Base-by-base conservation (phyloP, 1,284 basidiomycete genomes). In the Vanrija humicola region DNA sequence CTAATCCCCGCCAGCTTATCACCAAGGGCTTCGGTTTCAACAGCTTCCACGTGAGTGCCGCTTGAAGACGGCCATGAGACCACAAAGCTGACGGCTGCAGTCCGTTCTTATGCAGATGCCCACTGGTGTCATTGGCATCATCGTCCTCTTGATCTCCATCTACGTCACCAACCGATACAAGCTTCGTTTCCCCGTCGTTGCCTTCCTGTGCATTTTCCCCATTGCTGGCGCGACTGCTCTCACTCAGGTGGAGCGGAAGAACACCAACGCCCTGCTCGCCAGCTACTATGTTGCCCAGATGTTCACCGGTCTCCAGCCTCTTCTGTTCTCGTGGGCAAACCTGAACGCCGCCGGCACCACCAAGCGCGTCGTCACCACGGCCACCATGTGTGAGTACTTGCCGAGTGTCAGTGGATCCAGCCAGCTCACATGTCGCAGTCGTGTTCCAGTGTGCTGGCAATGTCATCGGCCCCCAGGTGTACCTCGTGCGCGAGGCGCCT, bases 121-220 rank as follows among this genome's bases (percentile, higher is more conserved):
- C 2, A 82, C 81, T 55, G 72, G 75, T 28, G 78, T 73, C n/a
- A 70, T 82, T 49, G 79, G 80, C 62, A 77, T 83, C 46, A 62
- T 78, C 55, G 44, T 77, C 28, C 78, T 78, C 43, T 64, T 82
- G 21, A 43, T 69, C 39, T 64, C 75, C 6, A 81, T 79, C 38
- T 77, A 62, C 43, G 64, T 82, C 38, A 79, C 80, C 23, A 80
- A 78, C 59, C 73, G 72, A 52, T 76, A 79, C 62, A 81, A 81
- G 66, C 69, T 81, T 29, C 79, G 81, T 56, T 82, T 77, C 74
- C 80, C 81, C 15, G 79, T 82, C 25, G 62, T 82, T 29, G 78
- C 82, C n/a, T 54, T 64, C 46, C 29, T 68, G 40, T 46, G 45
- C 39, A 38, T 68, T 43, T 67, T 67, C 61, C 69, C 73, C 15